Evolutionary conservation across 768 basidiomycete species (phyloP), one percentile per base, ranked within the genome.

Genomic region (Porpolomopsis calyptriformis): DNA sequence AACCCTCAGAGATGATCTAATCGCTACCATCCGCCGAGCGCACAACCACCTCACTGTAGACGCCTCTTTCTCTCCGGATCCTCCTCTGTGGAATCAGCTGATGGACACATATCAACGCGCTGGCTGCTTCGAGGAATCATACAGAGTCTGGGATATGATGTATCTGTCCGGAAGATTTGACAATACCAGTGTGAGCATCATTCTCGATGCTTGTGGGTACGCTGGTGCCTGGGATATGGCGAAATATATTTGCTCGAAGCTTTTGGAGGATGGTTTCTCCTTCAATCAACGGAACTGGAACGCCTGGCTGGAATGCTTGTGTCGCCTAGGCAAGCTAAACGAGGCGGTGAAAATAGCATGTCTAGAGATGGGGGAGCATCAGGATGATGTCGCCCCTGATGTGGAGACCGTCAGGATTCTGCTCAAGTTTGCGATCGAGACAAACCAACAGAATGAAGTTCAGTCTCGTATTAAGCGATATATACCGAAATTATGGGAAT

Each of bases 41-140:
- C 88, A 93, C 59, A 77, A 85, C 49, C 68, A 78, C 46, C 70
- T 94, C 57, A 81, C 78, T n/a, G 68, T 92, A 34, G 88, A 92
- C 55, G 70, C 82, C 11, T 72, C 77, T n/a, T 63, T 92, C 47
- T 72, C 80, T 7, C 83, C 88, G 2, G 82, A 90, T 40, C 58
- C 67, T 7, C 61, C 67, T 2, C 68, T 90, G 10, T 81, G 85
- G 74, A 93, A 91, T 58, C 77, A 86, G 55, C 66, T 96, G 50
- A 88, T 96, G 85, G 78, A 88, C 60, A 80, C 87, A 0, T 97
- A 93, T 62, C 80, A 85, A 54, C 80, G 80, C n/a, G 69, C 82
- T 5, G 79, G 78, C 4, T 78, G 77, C 49, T 85, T 82, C 50
- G 66, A 64, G 1, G 83, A 86, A 47, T 80, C 84, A 12, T 82